Conservation (phyloP, 768 basidiomycete genomes). For the Suillus americanus region DNA sequence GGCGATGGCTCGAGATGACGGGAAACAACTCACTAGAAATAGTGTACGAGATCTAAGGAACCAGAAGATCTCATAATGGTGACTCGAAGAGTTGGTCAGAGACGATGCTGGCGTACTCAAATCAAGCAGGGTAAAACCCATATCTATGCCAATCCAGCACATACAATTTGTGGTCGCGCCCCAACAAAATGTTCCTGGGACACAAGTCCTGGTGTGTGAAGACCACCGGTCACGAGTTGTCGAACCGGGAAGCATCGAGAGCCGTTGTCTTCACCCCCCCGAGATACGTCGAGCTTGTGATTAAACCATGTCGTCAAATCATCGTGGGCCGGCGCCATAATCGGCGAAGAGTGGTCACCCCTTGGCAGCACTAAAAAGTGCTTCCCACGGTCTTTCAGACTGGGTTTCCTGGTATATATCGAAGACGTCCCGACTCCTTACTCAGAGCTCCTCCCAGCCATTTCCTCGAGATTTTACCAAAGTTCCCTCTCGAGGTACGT, state of each 20-base stretch:
- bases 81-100: not conserved
- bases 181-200: constrained; percentile 21
- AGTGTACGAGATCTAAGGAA: not conserved
- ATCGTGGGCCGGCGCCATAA: not conserved
- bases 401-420: no score
- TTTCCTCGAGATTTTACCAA: no score
- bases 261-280: not conserved
- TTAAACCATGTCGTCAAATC: constrained; percentile 4
- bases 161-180: constrained; percentile 15
- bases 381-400: no score
- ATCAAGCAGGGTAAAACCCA: constrained; percentile 23
- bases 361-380: no score
- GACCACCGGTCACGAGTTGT: no score
- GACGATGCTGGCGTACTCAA: constrained; percentile 16
- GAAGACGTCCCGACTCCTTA: no score
- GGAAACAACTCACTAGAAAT: not conserved
- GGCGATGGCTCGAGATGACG: not conserved
- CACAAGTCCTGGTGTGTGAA: constrained; percentile 23
- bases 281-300: constrained; percentile 1
- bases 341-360: no score
- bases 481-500: no score
- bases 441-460: no score
- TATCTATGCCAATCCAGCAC: constrained; percentile 20
- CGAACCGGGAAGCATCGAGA: not conserved
- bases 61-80: not conserved